Base-by-base conservation (phyloP, 2,329 filamentous ascomycete genomes). In the Cadophora sp. region DNA sequence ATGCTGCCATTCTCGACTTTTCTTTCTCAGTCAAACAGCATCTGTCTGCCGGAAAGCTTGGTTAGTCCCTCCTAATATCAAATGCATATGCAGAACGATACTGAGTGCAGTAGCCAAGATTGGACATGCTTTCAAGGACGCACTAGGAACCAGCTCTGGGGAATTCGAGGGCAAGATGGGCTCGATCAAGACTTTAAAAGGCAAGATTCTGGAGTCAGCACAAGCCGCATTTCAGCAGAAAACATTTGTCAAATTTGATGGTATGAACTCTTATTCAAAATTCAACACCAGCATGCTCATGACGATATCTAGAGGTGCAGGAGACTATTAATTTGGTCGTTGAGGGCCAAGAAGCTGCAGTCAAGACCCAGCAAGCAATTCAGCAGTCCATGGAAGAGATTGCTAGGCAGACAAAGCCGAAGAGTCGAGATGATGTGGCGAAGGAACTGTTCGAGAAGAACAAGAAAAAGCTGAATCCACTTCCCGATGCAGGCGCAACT, bases 51-150 rank as follows among this genome's bases (percentile, higher is more conserved):
- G 56, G 56, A 5, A 59, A 59, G 36, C 30, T 47, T 22, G 24
- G 41, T 59, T 27, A 11, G 56, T 47, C 11, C n/a, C 2, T 24
- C n/a, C 22, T 20, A 18, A 43, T 18, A 5, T 4, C 24, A 11
- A 16, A 9, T 18, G 16, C 24, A 5, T 13, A 13, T 13, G 11
- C 3, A 18, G 8, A 30, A 24, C 6, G 33, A 4, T 47, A n/a
- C 22, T 59, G 13, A 59, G 8, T 7, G 2, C 11, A 59, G 13
- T 47, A 59, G 56, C 56, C 41, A 59, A 47, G n/a, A 45, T 59
- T 30, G 41, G 56, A 47, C 56, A 59, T 59, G 41, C 56, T 47
- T 45, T 59, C 22, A 59, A 59, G 22, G 56, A 59, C 16, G 56
- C 56, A 6, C 20, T 59, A 16, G 56, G 56, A 47, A 59, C 56